Percentiles rank a stretch among this genome's conserved stretches.
Evolutionary conservation across 179 eudicot species (phyloP).

Genomic region (Beta corolliflora): DNA sequence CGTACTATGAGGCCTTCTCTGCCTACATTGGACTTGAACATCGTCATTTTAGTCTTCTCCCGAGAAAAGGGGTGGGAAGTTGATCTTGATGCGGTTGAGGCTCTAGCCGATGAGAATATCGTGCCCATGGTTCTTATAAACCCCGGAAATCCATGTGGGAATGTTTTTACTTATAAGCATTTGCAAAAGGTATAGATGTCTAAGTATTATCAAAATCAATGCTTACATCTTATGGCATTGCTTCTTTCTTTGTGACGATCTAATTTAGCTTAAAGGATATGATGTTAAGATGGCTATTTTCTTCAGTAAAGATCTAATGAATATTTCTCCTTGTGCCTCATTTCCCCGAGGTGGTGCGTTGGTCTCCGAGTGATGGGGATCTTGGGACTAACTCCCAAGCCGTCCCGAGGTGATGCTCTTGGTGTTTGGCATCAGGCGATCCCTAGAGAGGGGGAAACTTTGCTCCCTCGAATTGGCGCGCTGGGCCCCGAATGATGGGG

Average conservation of each 20-base stretch:
- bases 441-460: too few species aligned
- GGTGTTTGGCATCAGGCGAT: too few species aligned
- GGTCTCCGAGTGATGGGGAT: too few species aligned
- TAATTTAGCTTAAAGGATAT: neutral
- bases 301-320: too few species aligned
- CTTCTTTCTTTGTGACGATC: neutral
- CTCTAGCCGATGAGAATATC: conserved; percentile 60
- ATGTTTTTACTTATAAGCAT: conserved; percentile 53
- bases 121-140: conserved; percentile 66
- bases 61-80: conserved; percentile 72
- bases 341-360: too few species aligned
- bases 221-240: neutral
- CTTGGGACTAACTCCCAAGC: too few species aligned
- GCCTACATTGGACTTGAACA: conserved; percentile 40
- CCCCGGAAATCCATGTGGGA: conserved; percentile 88
- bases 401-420: too few species aligned
- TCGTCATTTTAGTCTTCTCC: conserved; percentile 59
- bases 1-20: conserved; percentile 50
- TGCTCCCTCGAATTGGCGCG: too few species aligned
- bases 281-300: neutral
- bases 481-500: too few species aligned
- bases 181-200: conserved; percentile 42
- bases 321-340: neutral
- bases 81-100: conserved; percentile 53
- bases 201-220: neutral